Conservation (phyloP, 1,284 basidiomycete genomes). For the Heterobasidion parviporum region DNA sequence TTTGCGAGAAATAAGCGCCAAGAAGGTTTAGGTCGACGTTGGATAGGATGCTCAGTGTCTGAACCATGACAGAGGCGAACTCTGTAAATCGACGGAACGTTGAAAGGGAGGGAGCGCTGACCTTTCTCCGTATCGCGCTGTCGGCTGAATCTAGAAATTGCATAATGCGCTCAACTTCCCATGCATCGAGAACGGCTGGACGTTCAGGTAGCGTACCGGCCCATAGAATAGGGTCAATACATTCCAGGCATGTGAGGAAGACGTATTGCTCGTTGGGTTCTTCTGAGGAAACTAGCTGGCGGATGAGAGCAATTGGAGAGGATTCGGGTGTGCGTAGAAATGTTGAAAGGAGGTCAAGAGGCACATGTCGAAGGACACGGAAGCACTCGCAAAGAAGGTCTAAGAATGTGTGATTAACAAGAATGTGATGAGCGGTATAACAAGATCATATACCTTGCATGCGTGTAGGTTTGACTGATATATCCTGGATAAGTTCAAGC, state of each 20-base stretch:
- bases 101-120: conserved; percentile 15
- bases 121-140: conserved; percentile 48
- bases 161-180: conserved; percentile 67
- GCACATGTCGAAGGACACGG: conserved; percentile 29
- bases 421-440: not conserved
- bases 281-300: conserved; percentile 44
- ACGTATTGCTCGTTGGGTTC: conserved; percentile 54
- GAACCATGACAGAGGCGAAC: not conserved
- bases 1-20: conserved; percentile 42
- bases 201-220: conserved; percentile 46
- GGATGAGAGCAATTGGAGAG: conserved; percentile 27
- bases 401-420: conserved; percentile 14
- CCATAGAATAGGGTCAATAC: conserved; percentile 52
- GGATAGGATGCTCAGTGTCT: conserved; percentile 52
- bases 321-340: conserved; percentile 19
- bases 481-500: not conserved
- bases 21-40: conserved; percentile 50
- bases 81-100: not conserved
- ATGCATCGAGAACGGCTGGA: conserved; percentile 47
- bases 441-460: not conserved
- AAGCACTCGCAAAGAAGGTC: conserved; percentile 40
- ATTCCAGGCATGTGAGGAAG: conserved; percentile 55
- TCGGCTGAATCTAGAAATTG: conserved; percentile 54
- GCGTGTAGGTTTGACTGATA: not conserved
- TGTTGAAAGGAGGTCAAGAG: conserved; percentile 27